These are phyloP conservation scores for Meyerozyma guilliermondii DNA, from an alignment of 1,139 yeast species.

Conservation along the genomic window DNA sequence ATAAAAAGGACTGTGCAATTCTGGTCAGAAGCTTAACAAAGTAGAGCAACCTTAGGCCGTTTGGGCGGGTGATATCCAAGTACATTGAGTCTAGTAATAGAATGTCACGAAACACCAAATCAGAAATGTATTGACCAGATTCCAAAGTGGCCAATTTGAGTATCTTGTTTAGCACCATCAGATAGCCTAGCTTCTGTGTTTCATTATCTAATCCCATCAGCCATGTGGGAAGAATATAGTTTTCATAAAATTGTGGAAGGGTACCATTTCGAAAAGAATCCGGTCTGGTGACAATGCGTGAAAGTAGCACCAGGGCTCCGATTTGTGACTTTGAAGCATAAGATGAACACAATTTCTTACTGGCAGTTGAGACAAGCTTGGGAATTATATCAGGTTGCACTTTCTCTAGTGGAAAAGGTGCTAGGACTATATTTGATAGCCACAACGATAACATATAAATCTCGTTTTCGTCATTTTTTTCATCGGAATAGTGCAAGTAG, in stretches of 20 bases:
- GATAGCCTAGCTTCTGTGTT: constrained; percentile 18
- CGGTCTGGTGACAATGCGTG: constrained; percentile 31
- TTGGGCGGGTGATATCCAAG: constrained; percentile 7
- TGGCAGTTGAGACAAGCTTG: constrained; percentile 30
- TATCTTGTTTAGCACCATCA: constrained; percentile 2
- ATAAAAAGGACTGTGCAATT: constrained; percentile 17
- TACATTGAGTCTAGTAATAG: constrained; percentile 10
- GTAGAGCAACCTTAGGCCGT: constrained; percentile 23
- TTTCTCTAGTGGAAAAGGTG: constrained; percentile 60
- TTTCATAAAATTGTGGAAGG: background rate
- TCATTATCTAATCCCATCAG: constrained; percentile 12
- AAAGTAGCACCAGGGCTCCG: constrained; percentile 30
- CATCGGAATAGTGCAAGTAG: constrained; percentile 10
- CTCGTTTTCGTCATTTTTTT: constrained; percentile 45
- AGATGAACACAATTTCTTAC: constrained; percentile 20
- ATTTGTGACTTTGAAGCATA: constrained; percentile 24
- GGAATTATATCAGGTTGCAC: constrained; percentile 31
- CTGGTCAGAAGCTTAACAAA: constrained; percentile 32
- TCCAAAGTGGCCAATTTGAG: background rate
- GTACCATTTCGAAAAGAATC: constrained; percentile 13
- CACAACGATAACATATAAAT: constrained; percentile 61
- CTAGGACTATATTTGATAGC: constrained; percentile 62
- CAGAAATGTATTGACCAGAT: background rate
- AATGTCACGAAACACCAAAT: background rate
- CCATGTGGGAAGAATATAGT: background rate